Conservation (phyloP, 257 asterid species). For the Gardenia jasminoides region DNA sequence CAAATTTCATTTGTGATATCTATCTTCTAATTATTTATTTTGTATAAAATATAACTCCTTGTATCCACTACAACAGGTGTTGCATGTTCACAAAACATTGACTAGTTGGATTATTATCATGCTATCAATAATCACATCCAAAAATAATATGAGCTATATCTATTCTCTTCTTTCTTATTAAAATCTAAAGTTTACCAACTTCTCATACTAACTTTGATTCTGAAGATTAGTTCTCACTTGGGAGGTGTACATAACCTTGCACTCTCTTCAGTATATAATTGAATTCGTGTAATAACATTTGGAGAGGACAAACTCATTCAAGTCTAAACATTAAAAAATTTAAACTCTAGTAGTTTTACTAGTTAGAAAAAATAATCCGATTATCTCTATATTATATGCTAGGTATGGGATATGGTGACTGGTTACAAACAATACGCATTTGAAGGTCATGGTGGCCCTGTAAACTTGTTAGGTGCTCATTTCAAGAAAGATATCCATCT, state of each 20-base stretch:
- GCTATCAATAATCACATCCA: slow-evolving; percentile 28
- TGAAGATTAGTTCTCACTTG: slow-evolving; percentile 66
- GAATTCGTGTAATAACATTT: slow-evolving; percentile 51
- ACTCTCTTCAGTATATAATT: slow-evolving; percentile 46
- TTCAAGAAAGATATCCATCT: slow-evolving; percentile 48
- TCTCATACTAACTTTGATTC: slow-evolving; percentile 11
- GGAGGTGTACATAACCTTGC: slow-evolving; percentile 72
- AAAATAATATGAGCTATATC: slow-evolving; percentile 37
- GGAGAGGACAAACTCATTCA: too few relatives aligned
- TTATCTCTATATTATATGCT: slow-evolving; percentile 10
- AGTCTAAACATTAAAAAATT: slow-evolving; percentile 28
- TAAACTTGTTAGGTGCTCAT: slow-evolving; percentile 62
- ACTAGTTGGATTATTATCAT: slow-evolving; percentile 39
- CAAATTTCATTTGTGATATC: too few relatives aligned
- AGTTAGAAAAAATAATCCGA: slow-evolving; percentile 9
- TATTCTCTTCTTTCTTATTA: neutral
- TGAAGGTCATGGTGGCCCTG: slow-evolving; percentile 67
- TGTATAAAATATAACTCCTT: too few relatives aligned
- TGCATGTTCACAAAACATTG: too few relatives aligned
- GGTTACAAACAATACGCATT: slow-evolving; percentile 59
- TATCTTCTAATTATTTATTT: too few relatives aligned
- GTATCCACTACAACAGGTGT: too few relatives aligned
- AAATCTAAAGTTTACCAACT: neutral
- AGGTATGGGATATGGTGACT: slow-evolving; percentile 67
- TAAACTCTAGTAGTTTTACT: neutral